Evolutionary conservation across 441 rosid genomes (phyloP), one percentile per base, ranked within the genome.

Genomic region (Omphalea diandra): DNA sequence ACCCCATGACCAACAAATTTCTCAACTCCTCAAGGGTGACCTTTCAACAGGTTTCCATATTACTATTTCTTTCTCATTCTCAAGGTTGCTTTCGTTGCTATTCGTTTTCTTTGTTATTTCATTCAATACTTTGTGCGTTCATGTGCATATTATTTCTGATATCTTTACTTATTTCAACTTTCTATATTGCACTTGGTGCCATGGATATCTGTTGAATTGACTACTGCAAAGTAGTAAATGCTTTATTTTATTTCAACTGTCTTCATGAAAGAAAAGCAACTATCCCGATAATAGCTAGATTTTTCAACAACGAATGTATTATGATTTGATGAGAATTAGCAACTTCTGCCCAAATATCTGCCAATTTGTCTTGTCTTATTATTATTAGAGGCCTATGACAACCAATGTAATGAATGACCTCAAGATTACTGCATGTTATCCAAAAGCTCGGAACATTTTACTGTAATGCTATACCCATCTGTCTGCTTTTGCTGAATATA

Each of bases 41-140:
- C 84, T 77, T 68, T 40, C 80, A 1, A 74, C 83, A 82, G 93
- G 95, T 93, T 70, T 24, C 18, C n/a, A 24, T 41, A 18, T 15
- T 15, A n/a, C 57, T 44, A 3, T 29, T 22, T 58, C 27, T 8
- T 65, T 57, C 11, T 26, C 35, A 15, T 8, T n/a, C 24, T 40
- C 15, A 52, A 14, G 14, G 12, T 65, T 35, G 59, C 14, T 43
- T n/a, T 65, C 1, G 32, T 14, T 3, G 4, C 15, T 33, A 27
- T n/a, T 64, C 15, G 17, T 44, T 29, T 40, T 11, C 56, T 14
- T 54, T 54, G 3, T 11, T 50, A 1, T 50, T 50, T 20, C 2
- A 1, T 49, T 49, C 6, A 20, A 18, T 50, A 2, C 20, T 0
- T 20, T 50, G 9, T 5, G 14, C 14, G 18, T 49, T 3, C 53